Percentiles rank a stretch among this genome's conserved stretches.
phyloP scores from a whole-genome alignment of 148 eudicot species.

The Nepenthes gracilis region DNA sequence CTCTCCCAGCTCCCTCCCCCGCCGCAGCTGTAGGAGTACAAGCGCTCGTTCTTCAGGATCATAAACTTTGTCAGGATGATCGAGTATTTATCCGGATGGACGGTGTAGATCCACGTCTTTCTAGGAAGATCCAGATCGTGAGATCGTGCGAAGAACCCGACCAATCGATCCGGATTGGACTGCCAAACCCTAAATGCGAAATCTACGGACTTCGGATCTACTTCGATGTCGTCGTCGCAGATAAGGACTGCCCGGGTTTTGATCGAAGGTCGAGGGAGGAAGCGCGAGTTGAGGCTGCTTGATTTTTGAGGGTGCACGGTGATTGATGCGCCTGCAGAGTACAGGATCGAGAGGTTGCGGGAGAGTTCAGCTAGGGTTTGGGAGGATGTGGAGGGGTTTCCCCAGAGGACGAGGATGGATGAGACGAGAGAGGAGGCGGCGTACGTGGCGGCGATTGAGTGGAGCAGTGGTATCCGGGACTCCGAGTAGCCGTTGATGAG shows the following conservation, averaged over 20 bases:
- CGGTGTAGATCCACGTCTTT: conserved; percentile 68
- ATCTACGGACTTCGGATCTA: conserved; percentile 34
- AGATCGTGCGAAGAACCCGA: conserved; percentile 73
- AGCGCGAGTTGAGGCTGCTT: conserved; percentile 52
- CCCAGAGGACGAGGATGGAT: conserved; percentile 53
- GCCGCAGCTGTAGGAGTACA: conserved; percentile 32
- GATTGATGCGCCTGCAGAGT: conserved; percentile 38
- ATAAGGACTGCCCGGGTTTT: conserved; percentile 57
- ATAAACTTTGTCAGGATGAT: conserved; percentile 68
- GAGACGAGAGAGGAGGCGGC: conserved; percentile 40
- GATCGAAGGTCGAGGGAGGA: conserved; percentile 59
- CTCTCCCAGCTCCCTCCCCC: conserved; percentile 3
- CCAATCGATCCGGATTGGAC: conserved; percentile 30
- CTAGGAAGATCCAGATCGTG: conserved; percentile 48
- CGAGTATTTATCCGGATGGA: conserved; percentile 60
- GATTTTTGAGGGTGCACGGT: conserved; percentile 37
- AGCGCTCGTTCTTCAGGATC: conserved; percentile 32
- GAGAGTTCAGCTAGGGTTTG: conserved; percentile 41
- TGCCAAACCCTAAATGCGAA: conserved; percentile 59
- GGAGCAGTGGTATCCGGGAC: conserved; percentile 56
- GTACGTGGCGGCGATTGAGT: conserved; percentile 52
- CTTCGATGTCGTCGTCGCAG: conserved; percentile 74
- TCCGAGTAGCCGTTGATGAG: conserved; percentile 75
- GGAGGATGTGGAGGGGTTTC: conserved; percentile 49
- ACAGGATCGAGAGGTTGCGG: conserved; percentile 31